Evolutionary conservation across 2,329 filamentous ascomycete genomes (phyloP).

Genomic region (Trichophyton rubrum): DNA sequence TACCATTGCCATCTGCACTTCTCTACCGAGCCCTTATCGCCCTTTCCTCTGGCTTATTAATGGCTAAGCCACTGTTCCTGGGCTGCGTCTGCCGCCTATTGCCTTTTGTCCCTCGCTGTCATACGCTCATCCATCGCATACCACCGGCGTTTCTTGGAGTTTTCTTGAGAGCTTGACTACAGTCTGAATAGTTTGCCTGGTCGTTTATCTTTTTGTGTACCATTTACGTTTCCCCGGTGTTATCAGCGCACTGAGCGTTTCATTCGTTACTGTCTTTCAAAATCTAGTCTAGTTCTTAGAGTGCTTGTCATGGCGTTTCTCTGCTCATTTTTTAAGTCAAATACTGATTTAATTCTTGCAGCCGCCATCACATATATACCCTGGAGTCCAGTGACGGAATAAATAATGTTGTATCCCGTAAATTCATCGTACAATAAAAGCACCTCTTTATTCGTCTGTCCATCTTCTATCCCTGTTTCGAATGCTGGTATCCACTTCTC

Average conservation of each 20-base stretch:
- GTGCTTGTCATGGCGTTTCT: not conserved
- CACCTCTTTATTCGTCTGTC: not conserved
- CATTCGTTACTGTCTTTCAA: not conserved
- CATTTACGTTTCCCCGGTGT: not conserved
- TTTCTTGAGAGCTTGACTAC: not conserved
- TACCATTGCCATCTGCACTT: not conserved
- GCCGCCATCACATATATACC: not conserved
- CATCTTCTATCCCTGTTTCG: not conserved
- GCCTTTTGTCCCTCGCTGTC: not conserved
- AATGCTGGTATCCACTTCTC: not conserved
- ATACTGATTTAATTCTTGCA: not conserved
- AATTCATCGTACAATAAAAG: not conserved
- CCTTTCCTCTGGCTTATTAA: not conserved
- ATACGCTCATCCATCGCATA: not conserved
- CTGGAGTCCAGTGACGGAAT: not conserved
- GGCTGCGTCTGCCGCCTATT: not conserved
- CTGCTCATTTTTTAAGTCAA: not conserved
- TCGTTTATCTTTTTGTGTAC: not conserved
- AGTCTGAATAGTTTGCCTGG: not conserved
- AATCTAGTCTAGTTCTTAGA: not conserved
- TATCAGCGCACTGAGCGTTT: conserved; percentile 2
- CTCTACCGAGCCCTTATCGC: not conserved
- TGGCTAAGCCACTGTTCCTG: not conserved
- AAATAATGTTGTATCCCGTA: not conserved
- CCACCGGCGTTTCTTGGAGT: not conserved